Base-by-base conservation (phyloP, 441 rosid genomes). In the Theobroma grandiflorum region DNA sequence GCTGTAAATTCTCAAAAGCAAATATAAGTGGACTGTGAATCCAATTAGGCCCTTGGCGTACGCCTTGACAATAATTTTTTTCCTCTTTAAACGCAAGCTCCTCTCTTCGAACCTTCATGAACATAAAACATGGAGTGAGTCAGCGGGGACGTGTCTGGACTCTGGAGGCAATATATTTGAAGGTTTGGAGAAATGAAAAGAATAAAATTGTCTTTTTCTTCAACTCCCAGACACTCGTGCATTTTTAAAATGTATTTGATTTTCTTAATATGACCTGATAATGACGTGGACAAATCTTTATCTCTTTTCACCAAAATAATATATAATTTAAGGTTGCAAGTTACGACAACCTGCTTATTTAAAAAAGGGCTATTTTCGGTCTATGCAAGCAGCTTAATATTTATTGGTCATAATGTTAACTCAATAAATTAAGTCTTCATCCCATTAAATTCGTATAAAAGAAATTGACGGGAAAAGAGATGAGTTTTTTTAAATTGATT, bases 131-230 rank as follows among this genome's bases (percentile, higher is more conserved):
- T 12, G 40, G 31, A 31, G 38, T 0, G 50, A 8, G 43, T 31
- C n/a, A 50, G 3, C 0, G 3, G 74, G 43, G 74, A 50, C 74
- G 74, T 71, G 74, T 71, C 59, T 71, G 37, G 16, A 9, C 64
- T 22, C 1, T 26, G 64, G 64, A 59, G 64, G 37, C 35, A 59
- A 10, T 26, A 2, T 10, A 59, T 10, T 31, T 15, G 40, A 70
- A 49, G 53, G 74, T 26, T 50, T 33, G 61, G 10, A 71, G 61
- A 71, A 50, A 33, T 50, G 73, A 68, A 68, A 22, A 55, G 22
- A 45, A 22, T 22, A 8, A 12, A 14, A 31, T 15, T 26, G 43
- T 49, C 59, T 7, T 71, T 71, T 33, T 71, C 40, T 50, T 50
- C 43, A n/a, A n/a, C 11, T 31, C 2, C 74, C 74, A 71, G 15